Evolutionary conservation across 2,329 filamentous ascomycete genomes (phyloP).

Genomic region (Aspergillus floridensis): DNA sequence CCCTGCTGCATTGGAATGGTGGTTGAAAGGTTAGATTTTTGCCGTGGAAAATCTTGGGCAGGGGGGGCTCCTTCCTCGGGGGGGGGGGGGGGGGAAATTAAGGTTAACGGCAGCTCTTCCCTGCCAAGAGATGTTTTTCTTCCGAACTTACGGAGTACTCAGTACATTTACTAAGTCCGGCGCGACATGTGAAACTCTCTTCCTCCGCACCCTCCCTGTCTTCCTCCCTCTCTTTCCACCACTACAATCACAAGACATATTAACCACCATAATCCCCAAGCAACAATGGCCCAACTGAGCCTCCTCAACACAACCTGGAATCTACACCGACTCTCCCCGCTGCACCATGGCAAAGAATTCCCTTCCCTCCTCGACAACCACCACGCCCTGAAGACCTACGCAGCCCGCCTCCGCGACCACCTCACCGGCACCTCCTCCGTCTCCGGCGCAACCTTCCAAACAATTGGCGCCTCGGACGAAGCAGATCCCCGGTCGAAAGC

Average conservation of each 20-base stretch:
- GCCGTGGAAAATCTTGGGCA: background rate
- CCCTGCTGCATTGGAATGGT: too few species aligned
- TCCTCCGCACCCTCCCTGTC: too few species aligned
- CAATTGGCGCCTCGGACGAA: slow-evolving; percentile 26
- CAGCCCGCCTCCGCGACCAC: slow-evolving; percentile 48
- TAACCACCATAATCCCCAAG: too few species aligned
- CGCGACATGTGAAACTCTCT: slow-evolving; percentile 6
- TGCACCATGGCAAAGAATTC: slow-evolving; percentile 47
- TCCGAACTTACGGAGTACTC: background rate
- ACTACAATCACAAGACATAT: background rate
- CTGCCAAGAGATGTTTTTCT: background rate
- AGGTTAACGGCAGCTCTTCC: background rate
- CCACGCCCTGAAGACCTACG: slow-evolving; percentile 44
- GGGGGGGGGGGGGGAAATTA: too few species aligned
- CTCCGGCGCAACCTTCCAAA: slow-evolving; percentile 29
- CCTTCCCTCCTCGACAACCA: slow-evolving; percentile 34
- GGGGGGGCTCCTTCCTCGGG: background rate
- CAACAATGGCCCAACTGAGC: slow-evolving; percentile 27
- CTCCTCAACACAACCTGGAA: slow-evolving; percentile 55
- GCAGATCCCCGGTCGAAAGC: slow-evolving; percentile 36
- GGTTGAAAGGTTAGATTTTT: background rate
- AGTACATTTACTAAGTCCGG: too few species aligned
- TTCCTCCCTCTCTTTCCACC: background rate
- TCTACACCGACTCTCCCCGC: slow-evolving; percentile 54
- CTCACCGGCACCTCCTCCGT: slow-evolving; percentile 41